A percentile compares a stretch with the other conserved stretches of the same genome.
Evolutionary conservation across 768 basidiomycete genomes (phyloP).

Genomic region (Auriscalpium orientale): DNA sequence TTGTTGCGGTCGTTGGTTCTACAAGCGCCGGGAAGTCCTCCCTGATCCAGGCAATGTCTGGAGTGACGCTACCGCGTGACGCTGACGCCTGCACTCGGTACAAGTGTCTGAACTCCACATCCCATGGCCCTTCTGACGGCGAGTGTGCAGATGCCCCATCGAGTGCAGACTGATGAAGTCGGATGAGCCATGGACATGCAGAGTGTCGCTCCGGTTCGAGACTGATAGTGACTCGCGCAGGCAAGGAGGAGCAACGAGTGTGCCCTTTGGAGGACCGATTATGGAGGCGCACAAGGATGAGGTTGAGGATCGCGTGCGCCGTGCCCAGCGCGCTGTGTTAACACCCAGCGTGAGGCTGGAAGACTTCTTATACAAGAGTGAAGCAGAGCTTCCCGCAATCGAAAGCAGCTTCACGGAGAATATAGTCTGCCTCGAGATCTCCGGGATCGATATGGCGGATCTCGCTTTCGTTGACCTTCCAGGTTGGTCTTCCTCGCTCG

Average conservation of each 20-base stretch:
- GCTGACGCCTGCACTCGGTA: slow-evolving; percentile 24
- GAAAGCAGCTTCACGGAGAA: slow-evolving; percentile 18
- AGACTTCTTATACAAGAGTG: background rate
- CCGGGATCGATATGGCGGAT: slow-evolving; percentile 20
- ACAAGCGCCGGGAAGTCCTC: slow-evolving; percentile 27
- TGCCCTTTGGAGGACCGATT: background rate
- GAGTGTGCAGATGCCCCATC: slow-evolving; percentile 6
- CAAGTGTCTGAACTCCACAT: background rate
- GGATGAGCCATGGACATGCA: slow-evolving; percentile 4
- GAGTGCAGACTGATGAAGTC: slow-evolving; percentile 8
- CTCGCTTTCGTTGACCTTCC: slow-evolving; percentile 25
- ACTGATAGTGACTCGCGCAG: background rate
- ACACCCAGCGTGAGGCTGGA: background rate
- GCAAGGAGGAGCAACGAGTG: background rate
- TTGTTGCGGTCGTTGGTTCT: slow-evolving; percentile 22
- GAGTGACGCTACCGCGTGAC: slow-evolving; percentile 19
- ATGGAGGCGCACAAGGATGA: background rate
- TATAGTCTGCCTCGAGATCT: slow-evolving; percentile 20
- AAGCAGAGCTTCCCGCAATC: background rate
- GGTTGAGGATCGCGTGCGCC: background rate
- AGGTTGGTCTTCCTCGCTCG: slow-evolving; percentile 5
- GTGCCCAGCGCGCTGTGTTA: slow-evolving; percentile 7
- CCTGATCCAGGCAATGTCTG: slow-evolving; percentile 23
- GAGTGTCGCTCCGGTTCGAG: slow-evolving; percentile 1
- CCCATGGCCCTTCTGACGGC: background rate